A percentile compares a stretch with the other conserved stretches of the same genome.
These are phyloP conservation scores for Aurantiochytrium sp. DNA, from an alignment of 108 stramenopile species.

Conservation along the genomic window DNA sequence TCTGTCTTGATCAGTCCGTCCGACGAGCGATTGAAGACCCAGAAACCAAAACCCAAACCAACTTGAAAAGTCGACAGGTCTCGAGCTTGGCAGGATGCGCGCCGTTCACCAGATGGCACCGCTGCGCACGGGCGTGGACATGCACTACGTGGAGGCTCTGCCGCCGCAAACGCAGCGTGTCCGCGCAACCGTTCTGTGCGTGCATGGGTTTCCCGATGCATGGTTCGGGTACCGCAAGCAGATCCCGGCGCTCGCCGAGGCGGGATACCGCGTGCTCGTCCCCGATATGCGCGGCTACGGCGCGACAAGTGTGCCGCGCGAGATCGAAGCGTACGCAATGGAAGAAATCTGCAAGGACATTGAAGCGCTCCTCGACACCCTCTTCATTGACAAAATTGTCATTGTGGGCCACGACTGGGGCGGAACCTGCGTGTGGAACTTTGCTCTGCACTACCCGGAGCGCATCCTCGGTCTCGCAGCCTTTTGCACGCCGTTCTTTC, in stretches of 20 bases:
- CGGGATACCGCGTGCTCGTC: not conserved
- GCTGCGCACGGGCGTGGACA: not conserved
- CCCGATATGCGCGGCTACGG: slow-evolving; percentile 8
- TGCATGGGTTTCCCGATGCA: not conserved
- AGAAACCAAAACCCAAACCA: too few species aligned
- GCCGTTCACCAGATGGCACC: not conserved
- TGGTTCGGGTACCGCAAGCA: not conserved
- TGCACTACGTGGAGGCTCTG: slow-evolving; percentile 6
- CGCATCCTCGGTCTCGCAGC: not conserved
- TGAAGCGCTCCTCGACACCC: not conserved
- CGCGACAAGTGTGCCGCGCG: not conserved
- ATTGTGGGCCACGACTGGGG: not conserved
- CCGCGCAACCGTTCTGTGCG: not conserved
- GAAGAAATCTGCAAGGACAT: not conserved
- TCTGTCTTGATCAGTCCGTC: too few species aligned
- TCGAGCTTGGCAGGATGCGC: too few species aligned
- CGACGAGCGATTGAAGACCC: too few species aligned
- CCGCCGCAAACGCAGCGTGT: not conserved
- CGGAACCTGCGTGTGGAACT: slow-evolving; percentile 16
- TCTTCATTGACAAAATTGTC: not conserved
- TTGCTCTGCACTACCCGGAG: not conserved
- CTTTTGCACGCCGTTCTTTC: slow-evolving; percentile 1
- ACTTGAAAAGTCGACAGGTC: too few species aligned
- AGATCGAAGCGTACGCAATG: not conserved
- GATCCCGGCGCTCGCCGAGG: not conserved